Conservation (phyloP, 2,329 filamentous ascomycete genomes). For the Scedosporium apiospermum region DNA sequence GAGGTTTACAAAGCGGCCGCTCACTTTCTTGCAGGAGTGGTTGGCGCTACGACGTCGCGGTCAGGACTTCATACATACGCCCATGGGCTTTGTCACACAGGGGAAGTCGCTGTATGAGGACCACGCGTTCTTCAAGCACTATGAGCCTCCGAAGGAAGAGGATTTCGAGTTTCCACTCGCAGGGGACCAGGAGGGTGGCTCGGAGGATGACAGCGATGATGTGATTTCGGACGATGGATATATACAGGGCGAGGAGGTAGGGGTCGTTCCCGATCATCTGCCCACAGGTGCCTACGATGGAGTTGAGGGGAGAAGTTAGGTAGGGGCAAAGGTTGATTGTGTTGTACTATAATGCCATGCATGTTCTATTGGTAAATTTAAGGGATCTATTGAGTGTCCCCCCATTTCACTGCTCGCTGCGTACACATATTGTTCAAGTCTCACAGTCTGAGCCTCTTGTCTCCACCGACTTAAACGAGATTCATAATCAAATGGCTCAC, state of each 20-base stretch:
- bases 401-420: too few species aligned
- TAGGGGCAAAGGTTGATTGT: too few species aligned
- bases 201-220: neutral
- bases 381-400: too few species aligned
- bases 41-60: constrained; percentile 41
- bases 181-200: neutral
- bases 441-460: neutral
- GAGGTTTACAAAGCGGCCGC: constrained; percentile 13
- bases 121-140: constrained; percentile 41
- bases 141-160: neutral
- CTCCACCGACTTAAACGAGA: neutral
- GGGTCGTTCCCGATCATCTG: too few species aligned
- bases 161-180: neutral
- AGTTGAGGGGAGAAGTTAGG: too few species aligned
- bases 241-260: too few species aligned
- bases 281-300: too few species aligned
- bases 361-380: too few species aligned
- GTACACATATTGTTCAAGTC: too few species aligned
- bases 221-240: neutral
- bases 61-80: constrained; percentile 48
- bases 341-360: too few species aligned
- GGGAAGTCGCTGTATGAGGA: constrained; percentile 35
- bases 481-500: neutral
- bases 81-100: constrained; percentile 47
- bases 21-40: constrained; percentile 47